Percentiles rank a stretch among this genome's conserved stretches.
These are phyloP conservation scores for Colletotrichum spinosum DNA, from an alignment of 2,329 filamentous ascomycete species.

Conservation along the genomic window DNA sequence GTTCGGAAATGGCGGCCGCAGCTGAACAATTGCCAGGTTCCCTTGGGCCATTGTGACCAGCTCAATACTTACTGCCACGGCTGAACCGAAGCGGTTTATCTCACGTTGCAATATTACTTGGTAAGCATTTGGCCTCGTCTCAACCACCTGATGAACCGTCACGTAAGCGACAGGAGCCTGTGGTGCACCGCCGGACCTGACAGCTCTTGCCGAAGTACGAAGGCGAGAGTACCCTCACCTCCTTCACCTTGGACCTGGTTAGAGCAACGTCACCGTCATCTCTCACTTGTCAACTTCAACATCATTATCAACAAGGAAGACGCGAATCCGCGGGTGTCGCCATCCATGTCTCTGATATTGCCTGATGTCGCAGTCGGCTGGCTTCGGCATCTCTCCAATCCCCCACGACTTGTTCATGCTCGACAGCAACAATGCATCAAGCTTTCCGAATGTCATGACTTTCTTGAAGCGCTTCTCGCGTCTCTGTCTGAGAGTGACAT, in stretches of 20 bases:
- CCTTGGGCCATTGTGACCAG: too few relatives aligned
- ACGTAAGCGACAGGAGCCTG: slow-evolving; percentile 6
- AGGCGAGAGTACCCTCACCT: slow-evolving; percentile 8
- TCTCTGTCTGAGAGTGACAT: neutral
- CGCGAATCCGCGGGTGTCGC: slow-evolving; percentile 2
- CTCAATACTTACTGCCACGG: too few relatives aligned
- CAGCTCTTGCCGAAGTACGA: neutral
- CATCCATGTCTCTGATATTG: slow-evolving; percentile 3
- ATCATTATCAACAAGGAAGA: slow-evolving; percentile 15
- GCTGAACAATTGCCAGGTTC: too few relatives aligned
- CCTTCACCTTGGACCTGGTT: slow-evolving; percentile 1
- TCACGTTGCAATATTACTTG: too few relatives aligned
- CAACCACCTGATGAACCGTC: neutral
- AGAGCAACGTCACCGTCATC: neutral
- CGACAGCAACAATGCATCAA: too few relatives aligned
- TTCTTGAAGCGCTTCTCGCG: too few relatives aligned
- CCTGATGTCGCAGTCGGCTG: slow-evolving; percentile 28
- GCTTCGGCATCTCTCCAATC: slow-evolving; percentile 29
- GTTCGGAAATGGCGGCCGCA: too few relatives aligned
- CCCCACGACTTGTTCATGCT: neutral
- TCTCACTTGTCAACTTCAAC: slow-evolving; percentile 31
- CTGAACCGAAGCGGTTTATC: too few relatives aligned
- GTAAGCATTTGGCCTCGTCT: too few relatives aligned
- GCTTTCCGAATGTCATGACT: too few relatives aligned
- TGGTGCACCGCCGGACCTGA: neutral